Evolutionary conservation across 225 moss, liverwort and hornwort species (phyloP), one percentile per base, ranked within the genome.

Genomic region (Bryum argenteum): DNA sequence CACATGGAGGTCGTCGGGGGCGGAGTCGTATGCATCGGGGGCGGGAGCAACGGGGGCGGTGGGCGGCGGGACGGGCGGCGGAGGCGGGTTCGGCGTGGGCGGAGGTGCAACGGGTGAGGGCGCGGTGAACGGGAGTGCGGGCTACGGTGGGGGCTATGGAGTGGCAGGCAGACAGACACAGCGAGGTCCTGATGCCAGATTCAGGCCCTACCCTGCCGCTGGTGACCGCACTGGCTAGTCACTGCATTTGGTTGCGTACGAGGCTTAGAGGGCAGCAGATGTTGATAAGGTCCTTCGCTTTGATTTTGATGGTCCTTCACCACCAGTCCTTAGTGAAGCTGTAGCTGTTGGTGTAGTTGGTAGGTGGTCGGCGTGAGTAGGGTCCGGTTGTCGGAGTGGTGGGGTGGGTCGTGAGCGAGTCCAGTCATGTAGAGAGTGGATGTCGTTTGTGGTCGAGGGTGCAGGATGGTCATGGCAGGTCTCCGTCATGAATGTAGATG

Each of bases 151-250:
- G 82, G 92, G 95, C 39, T 95, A 95, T 67, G 95, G 95, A 66
- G 95, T 90, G 51, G 92, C 95, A 44, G 95, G 95, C 80, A 90
- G 95, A 85, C 95, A 95, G 92, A 92, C 92, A 75, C 95, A 95
- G 90, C 92, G 95, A 84, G 95, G 95, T 86, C 92, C 91, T 89
- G 95, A 95, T 89, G 92, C 95, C 61, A 82, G 95, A 79, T 95
- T 95, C 89, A 95, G 95, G 95, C 95, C 95, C 81, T 95, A 95
- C 72, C 95, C 95, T 92, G 95, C 95, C 78, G 92, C 95, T 73
- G 92, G 92, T 90, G 95, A 92, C 83, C 95, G 95, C 84, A 91
- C 95, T 87, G 93, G 95, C 78, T 96, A 96, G 89, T 83, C 69
- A 81, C 81, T 86, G 82, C 76, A 70, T 75, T 81, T 85, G 83